Base-by-base conservation (phyloP, 441 rosid genomes). In the Pelargonium exstipulatum region DNA sequence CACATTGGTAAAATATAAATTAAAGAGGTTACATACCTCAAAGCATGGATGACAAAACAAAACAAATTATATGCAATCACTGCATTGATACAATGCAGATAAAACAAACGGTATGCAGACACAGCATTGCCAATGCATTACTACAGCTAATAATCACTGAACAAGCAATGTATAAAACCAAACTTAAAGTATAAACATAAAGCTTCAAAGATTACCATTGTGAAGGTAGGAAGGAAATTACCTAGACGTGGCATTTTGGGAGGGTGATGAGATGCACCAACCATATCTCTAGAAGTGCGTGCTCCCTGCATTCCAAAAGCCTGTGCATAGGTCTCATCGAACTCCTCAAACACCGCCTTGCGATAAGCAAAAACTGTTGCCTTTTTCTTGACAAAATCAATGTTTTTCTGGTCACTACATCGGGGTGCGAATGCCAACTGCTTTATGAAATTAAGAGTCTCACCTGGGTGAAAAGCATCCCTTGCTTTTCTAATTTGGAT, bases 241-340 rank as follows among this genome's bases (percentile, higher is more conserved):
- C 99, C 97, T 80, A 85, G 80, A 48, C 87, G 72, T 51, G 84
- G 85, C 71, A 73, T 69, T 84, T 81, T 91, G 68, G 49, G 75
- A 17, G 80, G 79, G 53, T 73, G 86, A 67, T 78, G 81, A 55
- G 76, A 60, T 20, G n/a, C 46, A 67, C 48, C 78, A 53, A 66
- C 71, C 0, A 76, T 63, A 72, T 76, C 79, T 62, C 20, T 71
- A 22, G 85, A 77, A 67, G 77, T 32, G 62, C 82, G 86, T 5
- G 79, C 29, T 3, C 87, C 71, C 68, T 79, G 93, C 26, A 74
- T 81, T 7, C 96, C 97, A 74, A 94, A 94, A 7, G 99, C 99
- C 77, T 94, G 94, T 0, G 92, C 88, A 76, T 94, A 90, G 0
- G 99, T 94, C 86, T 90, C 96, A 75, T 90, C 99, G 76, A 81